phyloP scores from a whole-genome alignment of 1,139 yeast genomes.

The Saccharomyces hybrid region DNA sequence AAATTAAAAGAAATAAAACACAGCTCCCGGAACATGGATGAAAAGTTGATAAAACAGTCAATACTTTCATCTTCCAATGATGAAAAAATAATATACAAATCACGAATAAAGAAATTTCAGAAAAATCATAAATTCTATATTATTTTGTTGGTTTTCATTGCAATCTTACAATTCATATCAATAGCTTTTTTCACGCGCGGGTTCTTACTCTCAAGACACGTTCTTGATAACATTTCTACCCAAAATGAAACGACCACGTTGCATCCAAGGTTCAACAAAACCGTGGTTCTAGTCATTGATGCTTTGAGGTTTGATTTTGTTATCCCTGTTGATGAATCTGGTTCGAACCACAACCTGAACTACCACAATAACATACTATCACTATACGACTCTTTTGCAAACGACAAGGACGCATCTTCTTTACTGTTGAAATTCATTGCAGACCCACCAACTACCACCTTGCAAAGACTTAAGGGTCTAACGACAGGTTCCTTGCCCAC shows the following conservation, averaged over 20 bases:
- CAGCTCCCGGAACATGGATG: constrained; percentile 15
- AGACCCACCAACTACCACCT: constrained; percentile 96
- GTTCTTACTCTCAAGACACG: constrained; percentile 74
- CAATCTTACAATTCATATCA: constrained; percentile 40
- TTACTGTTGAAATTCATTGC: constrained; percentile 76
- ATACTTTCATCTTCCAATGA: constrained; percentile 21
- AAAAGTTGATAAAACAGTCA: constrained; percentile 17
- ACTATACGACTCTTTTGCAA: constrained; percentile 42
- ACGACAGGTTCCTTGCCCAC: constrained; percentile 96
- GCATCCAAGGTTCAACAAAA: constrained; percentile 48
- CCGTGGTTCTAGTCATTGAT: constrained; percentile 75
- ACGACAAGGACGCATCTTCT: constrained; percentile 31
- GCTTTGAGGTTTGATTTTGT: constrained; percentile 89
- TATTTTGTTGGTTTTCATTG: constrained; percentile 31
- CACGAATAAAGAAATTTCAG: constrained; percentile 29
- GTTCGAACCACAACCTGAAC: constrained; percentile 33
- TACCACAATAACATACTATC: constrained; percentile 63
- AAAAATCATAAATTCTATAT: constrained; percentile 33
- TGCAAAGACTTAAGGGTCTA: constrained; percentile 85
- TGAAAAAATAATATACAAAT: constrained; percentile 24
- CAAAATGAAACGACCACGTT: background rate
- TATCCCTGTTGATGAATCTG: constrained; percentile 51
- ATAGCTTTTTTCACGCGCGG: constrained; percentile 77
- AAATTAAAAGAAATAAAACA: background rate
- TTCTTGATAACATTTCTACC: constrained; percentile 45